A percentile compares a stretch with the other conserved stretches of the same genome.
phyloP scores from a whole-genome alignment of 768 basidiomycete genomes.

The Fistulinella prunicolor region DNA sequence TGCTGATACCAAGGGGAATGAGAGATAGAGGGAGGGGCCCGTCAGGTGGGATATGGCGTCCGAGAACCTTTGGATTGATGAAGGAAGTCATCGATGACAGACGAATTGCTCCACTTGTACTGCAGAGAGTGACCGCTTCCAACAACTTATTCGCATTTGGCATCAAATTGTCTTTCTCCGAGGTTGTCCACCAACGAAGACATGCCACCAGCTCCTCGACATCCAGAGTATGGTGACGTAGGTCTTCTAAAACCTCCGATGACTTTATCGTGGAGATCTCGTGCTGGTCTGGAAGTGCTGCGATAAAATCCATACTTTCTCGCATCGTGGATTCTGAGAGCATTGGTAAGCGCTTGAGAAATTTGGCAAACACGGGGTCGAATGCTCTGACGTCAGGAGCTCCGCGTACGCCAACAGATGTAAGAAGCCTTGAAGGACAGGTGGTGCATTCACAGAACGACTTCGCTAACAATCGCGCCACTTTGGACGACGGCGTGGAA shows the following conservation, averaged over 20 bases:
- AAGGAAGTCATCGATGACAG: constrained; percentile 63
- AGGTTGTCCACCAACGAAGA: constrained; percentile 75
- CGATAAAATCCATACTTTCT: constrained; percentile 55
- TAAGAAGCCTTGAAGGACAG: constrained; percentile 66
- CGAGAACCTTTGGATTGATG: constrained; percentile 55
- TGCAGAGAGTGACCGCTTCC: constrained; percentile 59
- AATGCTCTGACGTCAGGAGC: constrained; percentile 69
- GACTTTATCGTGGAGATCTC: constrained; percentile 74
- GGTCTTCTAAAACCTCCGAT: constrained; percentile 72
- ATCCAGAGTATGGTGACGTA: constrained; percentile 61
- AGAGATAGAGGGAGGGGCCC: constrained; percentile 75
- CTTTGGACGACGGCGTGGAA: constrained; percentile 73
- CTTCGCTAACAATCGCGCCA: constrained; percentile 64
- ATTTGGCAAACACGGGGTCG: constrained; percentile 60
- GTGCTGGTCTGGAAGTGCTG: constrained; percentile 52
- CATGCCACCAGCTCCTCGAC: constrained; percentile 72
- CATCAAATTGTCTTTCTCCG: too few species aligned
- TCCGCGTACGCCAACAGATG: constrained; percentile 66
- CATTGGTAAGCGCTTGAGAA: constrained; percentile 72
- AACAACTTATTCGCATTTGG: constrained; percentile 52
- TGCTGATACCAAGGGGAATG: too few species aligned
- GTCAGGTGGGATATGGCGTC: constrained; percentile 59
- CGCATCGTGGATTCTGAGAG: constrained; percentile 55
- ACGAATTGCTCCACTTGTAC: constrained; percentile 48
- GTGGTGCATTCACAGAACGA: constrained; percentile 73